Evolutionary conservation across 352 stramenopile genomes (phyloP), one percentile per base, ranked within the genome.

Genomic region (Phytophthora europaea): DNA sequence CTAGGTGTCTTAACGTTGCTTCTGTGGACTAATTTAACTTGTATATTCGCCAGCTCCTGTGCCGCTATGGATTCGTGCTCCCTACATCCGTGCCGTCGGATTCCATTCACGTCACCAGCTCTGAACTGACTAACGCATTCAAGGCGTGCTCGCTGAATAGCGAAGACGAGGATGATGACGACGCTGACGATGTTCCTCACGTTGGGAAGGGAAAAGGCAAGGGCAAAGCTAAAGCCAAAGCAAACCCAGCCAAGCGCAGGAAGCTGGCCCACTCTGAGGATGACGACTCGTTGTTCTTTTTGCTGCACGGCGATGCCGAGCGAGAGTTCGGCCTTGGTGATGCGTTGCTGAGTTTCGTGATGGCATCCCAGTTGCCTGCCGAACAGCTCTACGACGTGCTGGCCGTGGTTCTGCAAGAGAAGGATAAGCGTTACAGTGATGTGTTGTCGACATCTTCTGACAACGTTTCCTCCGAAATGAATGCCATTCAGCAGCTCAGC

Each of bases 11-110:
- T 33, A 16, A 31, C 22, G 34, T 12, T 48, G 16, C 9, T 43
- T 40, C 70, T 23, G 51, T 15, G 3, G 13, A 9, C 15, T 48
- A 48, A 48, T 16, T 48, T 6, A 13, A 20, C 10, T 48, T 13
- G 7, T 48, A 16, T 43, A 31, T 31, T 16, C 6, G 36, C 38
- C 7, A 78, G 87, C 69, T 94, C 15, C 66, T 94, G 38, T 94
- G 87, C 33, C 80, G 84, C 33, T 94, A 94, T 51, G 84, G 87
- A 10, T 94, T 94, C 61, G 84, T 90, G 22, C 71, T 93, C 26
- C 70, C 79, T 7, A 65, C 69, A 16, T 48, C 73, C 23, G 66
- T 78, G 20, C 40, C 82, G 3, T 81, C 71, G 6, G 87, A 93
- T 70, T 81, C 78, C 12, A 90, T 94, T 61, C 75, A 84, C 23